Evolutionary conservation across 2,329 filamentous ascomycete species (phyloP).

Genomic region (Cladosporium sp.): DNA sequence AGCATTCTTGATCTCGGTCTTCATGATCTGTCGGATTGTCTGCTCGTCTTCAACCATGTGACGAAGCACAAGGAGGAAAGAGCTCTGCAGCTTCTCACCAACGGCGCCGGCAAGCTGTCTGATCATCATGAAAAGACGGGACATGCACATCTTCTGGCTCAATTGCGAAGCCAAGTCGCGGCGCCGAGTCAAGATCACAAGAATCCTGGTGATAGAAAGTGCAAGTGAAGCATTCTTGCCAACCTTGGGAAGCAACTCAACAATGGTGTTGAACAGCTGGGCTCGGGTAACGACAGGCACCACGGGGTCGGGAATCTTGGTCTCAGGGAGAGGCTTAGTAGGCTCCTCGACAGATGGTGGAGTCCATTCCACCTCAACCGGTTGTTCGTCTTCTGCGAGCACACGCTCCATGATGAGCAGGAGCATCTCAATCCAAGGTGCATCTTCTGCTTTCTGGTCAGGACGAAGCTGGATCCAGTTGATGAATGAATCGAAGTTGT

Average conservation of each 20-base stretch:
- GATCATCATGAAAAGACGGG: conserved; percentile 88
- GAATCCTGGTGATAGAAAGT: conserved; percentile 73
- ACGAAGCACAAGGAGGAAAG: conserved; percentile 80
- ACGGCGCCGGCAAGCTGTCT: conserved; percentile 82
- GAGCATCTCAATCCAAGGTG: conserved; percentile 88
- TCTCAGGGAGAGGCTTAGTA: conserved; percentile 43
- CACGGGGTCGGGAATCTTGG: conserved; percentile 58
- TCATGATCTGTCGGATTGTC: conserved; percentile 86
- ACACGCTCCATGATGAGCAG: conserved; percentile 86
- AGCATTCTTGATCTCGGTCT: conserved; percentile 75
- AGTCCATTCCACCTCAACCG: conserved; percentile 67
- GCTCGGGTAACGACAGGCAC: conserved; percentile 63
- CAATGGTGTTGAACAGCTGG: conserved; percentile 69
- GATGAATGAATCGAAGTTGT: conserved; percentile 71
- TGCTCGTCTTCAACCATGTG: conserved; percentile 94
- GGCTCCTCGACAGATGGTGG: conserved; percentile 42
- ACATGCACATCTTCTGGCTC: conserved; percentile 83
- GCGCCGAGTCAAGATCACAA: conserved; percentile 82
- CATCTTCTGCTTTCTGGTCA: conserved; percentile 67
- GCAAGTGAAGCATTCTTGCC: conserved; percentile 84
- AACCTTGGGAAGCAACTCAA: conserved; percentile 78
- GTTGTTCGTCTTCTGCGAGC: conserved; percentile 83
- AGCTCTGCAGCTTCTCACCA: conserved; percentile 67
- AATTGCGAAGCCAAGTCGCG: conserved; percentile 70
- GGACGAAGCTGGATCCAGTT: conserved; percentile 70